These are phyloP conservation scores for Bipolaris sorokiniana DNA, from an alignment of 2,329 filamentous ascomycete species.

Conservation along the genomic window DNA sequence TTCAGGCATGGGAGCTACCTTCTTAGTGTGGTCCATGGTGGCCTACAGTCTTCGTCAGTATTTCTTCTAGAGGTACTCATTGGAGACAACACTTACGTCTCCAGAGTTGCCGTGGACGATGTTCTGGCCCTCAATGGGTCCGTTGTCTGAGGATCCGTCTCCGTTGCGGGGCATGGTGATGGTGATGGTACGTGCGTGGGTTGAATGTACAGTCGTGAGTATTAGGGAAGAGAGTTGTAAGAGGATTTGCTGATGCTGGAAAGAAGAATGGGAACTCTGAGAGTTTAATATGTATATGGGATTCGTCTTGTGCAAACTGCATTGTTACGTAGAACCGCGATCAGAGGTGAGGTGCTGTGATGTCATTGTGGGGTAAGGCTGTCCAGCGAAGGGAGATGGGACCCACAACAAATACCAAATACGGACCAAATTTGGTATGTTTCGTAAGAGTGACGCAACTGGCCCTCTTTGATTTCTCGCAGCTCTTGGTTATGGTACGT, in stretches of 20 bases:
- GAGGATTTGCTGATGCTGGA: neutral
- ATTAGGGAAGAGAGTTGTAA: neutral
- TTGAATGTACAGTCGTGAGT: neutral
- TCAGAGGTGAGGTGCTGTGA: constrained; percentile 10
- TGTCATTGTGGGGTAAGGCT: constrained; percentile 16
- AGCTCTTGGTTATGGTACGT: neutral
- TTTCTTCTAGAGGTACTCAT: neutral
- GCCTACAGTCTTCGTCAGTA: constrained; percentile 17
- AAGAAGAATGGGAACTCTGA: neutral
- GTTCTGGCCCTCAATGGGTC: constrained; percentile 45
- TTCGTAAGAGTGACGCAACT: constrained; percentile 1
- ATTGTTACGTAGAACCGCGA: constrained; percentile 1
- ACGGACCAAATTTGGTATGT: neutral
- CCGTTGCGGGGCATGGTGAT: constrained; percentile 50
- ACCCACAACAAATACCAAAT: neutral
- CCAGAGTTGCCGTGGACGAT: constrained; percentile 46
- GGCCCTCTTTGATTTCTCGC: neutral
- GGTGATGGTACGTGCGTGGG: neutral
- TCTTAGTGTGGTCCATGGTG: constrained; percentile 46
- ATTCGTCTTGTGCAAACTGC: neutral
- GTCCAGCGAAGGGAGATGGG: neutral
- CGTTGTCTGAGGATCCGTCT: constrained; percentile 51
- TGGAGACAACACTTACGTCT: constrained; percentile 33
- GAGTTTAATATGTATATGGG: neutral
- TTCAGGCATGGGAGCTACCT: constrained; percentile 48